A percentile compares a stretch with the other conserved stretches of the same genome.
These are phyloP conservation scores for Sclerotinia minor DNA, from an alignment of 2,329 filamentous ascomycete genomes.

Conservation along the genomic window DNA sequence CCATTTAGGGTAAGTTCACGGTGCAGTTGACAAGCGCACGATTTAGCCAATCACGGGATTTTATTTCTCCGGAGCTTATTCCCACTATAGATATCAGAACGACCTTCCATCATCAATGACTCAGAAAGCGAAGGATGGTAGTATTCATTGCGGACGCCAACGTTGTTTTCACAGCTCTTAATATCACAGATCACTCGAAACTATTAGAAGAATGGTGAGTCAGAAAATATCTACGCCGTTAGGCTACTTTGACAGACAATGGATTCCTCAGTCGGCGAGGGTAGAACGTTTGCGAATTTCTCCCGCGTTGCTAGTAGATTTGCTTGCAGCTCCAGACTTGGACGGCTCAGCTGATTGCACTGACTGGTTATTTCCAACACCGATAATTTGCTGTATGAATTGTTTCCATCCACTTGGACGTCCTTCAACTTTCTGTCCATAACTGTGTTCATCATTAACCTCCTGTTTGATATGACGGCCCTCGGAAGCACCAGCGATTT, in stretches of 20 bases:
- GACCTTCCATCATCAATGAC: neutral
- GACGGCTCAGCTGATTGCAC: no score
- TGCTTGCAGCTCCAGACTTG: neutral
- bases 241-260: neutral
- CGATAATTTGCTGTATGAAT: neutral
- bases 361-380: neutral
- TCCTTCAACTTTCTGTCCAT: neutral
- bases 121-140: neutral
- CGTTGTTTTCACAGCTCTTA: neutral
- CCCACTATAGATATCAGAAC: slow-evolving; percentile 4
- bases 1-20: neutral
- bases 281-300: neutral
- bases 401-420: neutral
- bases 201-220: neutral
- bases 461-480: neutral
- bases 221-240: neutral
- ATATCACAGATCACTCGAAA: neutral
- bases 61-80: neutral
- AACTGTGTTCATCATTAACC: neutral
- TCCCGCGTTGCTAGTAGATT: neutral
- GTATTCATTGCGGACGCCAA: neutral
- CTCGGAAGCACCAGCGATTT: neutral
- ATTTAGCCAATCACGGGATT: neutral
- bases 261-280: neutral
- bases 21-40: neutral